Conservation (phyloP, 2,329 filamentous ascomycete genomes). For the Cyphellophora attinorum region DNA sequence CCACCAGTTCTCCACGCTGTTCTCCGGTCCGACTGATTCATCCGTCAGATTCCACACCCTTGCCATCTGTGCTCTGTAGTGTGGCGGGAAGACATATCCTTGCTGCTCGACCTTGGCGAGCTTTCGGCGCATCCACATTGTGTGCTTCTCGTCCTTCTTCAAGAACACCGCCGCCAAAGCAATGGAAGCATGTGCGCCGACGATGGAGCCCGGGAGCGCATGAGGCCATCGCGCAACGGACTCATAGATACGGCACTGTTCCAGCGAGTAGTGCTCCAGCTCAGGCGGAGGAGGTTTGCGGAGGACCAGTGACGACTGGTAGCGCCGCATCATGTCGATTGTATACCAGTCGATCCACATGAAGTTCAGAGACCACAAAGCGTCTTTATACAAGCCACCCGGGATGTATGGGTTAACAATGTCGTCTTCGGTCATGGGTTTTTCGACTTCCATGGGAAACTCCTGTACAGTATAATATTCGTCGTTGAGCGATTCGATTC, state of each 20-base stretch:
- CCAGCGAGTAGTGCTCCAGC: slow-evolving; percentile 53
- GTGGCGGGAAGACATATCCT: slow-evolving; percentile 75
- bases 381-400: slow-evolving; percentile 59
- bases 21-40: slow-evolving; percentile 35
- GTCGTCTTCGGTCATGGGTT: slow-evolving; percentile 48
- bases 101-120: slow-evolving; percentile 64
- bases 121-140: slow-evolving; percentile 70
- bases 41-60: slow-evolving; percentile 48
- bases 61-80: slow-evolving; percentile 65
- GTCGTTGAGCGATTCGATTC: slow-evolving; percentile 56
- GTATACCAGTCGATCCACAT: slow-evolving; percentile 68
- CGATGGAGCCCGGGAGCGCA: slow-evolving; percentile 58
- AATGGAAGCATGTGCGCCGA: slow-evolving; percentile 66
- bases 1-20: slow-evolving; percentile 75
- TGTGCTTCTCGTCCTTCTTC: slow-evolving; percentile 62
- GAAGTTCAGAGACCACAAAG: slow-evolving; percentile 65
- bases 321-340: slow-evolving; percentile 69
- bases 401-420: slow-evolving; percentile 66
- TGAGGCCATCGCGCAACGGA: slow-evolving; percentile 63
- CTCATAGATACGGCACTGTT: slow-evolving; percentile 70
- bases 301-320: slow-evolving; percentile 55
- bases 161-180: slow-evolving; percentile 70
- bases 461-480: slow-evolving; percentile 53
- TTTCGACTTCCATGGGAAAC: slow-evolving; percentile 42
- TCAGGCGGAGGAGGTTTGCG: slow-evolving; percentile 43